These are phyloP conservation scores for Pulveroboletus frians DNA, from an alignment of 768 basidiomycete genomes.

Conservation along the genomic window DNA sequence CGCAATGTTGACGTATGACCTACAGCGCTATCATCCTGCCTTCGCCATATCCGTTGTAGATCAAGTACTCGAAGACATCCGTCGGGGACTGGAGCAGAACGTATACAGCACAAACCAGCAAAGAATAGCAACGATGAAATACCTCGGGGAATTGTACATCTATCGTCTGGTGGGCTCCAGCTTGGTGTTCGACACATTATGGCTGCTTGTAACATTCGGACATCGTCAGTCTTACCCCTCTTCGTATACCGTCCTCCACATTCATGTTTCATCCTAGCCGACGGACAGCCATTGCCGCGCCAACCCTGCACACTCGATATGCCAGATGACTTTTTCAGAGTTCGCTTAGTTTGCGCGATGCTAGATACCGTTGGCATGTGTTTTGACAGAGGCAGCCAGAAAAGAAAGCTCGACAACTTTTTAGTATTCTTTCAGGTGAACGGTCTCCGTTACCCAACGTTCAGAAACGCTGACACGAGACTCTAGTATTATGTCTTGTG, in stretches of 20 bases:
- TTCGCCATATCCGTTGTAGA: conserved; percentile 89
- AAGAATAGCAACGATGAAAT: conserved; percentile 86
- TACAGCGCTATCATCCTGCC: conserved; percentile 87
- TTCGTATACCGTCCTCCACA: not conserved
- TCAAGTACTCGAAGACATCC: conserved; percentile 89
- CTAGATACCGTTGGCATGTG: conserved; percentile 97
- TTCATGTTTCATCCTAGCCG: conserved; percentile 48
- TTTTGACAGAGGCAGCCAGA: conserved; percentile 90
- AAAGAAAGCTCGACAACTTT: conserved; percentile 90
- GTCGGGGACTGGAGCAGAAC: conserved; percentile 89
- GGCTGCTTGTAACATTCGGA: conserved; percentile 93
- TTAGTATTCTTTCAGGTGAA: conserved; percentile 87
- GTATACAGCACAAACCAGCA: conserved; percentile 93
- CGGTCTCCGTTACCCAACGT: not conserved
- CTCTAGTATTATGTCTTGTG: conserved; percentile 80
- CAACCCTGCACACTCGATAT: conserved; percentile 75
- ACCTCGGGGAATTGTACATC: conserved; percentile 95
- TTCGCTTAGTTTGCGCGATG: conserved; percentile 86
- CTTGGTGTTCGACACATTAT: conserved; percentile 89
- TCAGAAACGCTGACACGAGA: conserved; percentile 2
- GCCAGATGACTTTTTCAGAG: conserved; percentile 94
- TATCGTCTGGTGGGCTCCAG: conserved; percentile 86
- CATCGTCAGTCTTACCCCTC: conserved; percentile 62
- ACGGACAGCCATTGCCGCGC: conserved; percentile 81
- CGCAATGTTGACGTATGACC: conserved; percentile 92